phyloP scores from a whole-genome alignment of 2,329 filamentous ascomycete species.

The Nothopassalora personata region DNA sequence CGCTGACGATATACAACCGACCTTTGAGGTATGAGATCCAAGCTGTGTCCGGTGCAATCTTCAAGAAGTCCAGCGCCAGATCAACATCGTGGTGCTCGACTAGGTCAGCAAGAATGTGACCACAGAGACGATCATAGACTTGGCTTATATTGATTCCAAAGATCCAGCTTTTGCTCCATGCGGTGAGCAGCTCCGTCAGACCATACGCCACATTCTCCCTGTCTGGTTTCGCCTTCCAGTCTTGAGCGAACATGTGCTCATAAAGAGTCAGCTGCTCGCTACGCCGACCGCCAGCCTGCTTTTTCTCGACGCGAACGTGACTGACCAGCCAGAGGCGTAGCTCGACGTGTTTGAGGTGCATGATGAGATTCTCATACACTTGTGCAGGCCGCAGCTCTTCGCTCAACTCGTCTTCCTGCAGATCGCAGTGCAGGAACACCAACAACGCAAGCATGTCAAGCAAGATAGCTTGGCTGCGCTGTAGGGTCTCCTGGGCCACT shows the following conservation, averaged over 20 bases:
- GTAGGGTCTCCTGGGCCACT: constrained; percentile 72
- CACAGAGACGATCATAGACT: constrained; percentile 36
- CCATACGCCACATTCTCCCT: constrained; percentile 2
- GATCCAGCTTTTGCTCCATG: constrained; percentile 45
- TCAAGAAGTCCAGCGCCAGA: constrained; percentile 60
- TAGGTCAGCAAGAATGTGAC: constrained; percentile 40
- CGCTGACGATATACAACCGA: constrained; percentile 67
- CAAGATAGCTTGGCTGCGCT: constrained; percentile 66
- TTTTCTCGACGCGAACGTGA: constrained; percentile 42
- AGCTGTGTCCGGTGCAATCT: constrained; percentile 49
- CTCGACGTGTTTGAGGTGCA: constrained; percentile 67
- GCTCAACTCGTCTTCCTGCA: constrained; percentile 66
- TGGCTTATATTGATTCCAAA: constrained; percentile 35
- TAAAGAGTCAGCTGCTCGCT: constrained; percentile 29
- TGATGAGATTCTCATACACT: constrained; percentile 65
- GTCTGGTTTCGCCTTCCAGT: constrained; percentile 34
- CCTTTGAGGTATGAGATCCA: constrained; percentile 77
- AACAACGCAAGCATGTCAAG: constrained; percentile 78
- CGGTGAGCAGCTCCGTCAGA: constrained; percentile 36
- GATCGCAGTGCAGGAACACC: constrained; percentile 79
- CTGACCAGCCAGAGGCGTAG: constrained; percentile 63
- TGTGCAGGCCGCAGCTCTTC: constrained; percentile 56
- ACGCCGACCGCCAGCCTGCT: constrained; percentile 3
- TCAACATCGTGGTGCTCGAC: constrained; percentile 40
- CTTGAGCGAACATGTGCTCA: constrained; percentile 38